phyloP scores from a whole-genome alignment of 1,139 yeast genomes.

The Suhomyces bokatorum region DNA sequence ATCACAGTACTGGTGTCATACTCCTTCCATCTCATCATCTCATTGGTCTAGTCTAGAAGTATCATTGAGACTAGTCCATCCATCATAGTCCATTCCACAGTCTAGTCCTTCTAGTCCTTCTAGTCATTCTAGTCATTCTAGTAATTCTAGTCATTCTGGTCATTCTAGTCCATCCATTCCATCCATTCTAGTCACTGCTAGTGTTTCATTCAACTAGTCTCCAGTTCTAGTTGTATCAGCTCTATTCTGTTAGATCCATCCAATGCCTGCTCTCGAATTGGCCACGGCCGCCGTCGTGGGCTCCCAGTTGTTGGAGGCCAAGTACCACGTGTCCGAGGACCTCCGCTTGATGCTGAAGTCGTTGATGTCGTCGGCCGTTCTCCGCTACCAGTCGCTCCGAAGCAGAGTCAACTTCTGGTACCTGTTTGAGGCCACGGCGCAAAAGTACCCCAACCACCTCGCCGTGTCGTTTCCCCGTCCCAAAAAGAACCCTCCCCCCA shows the following conservation, averaged over 20 bases:
- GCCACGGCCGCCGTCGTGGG: slow-evolving; percentile 49
- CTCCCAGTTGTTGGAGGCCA: slow-evolving; percentile 50
- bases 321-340: slow-evolving; percentile 57
- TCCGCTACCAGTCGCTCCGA: slow-evolving; percentile 40
- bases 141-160: too few relatives aligned
- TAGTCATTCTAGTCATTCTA: too few relatives aligned
- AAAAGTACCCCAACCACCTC: slow-evolving; percentile 48
- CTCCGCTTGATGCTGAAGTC: slow-evolving; percentile 47
- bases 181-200: neutral
- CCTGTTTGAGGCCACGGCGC: slow-evolving; percentile 54
- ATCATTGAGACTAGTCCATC: too few relatives aligned
- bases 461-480: slow-evolving; percentile 72
- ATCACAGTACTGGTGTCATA: too few relatives aligned
- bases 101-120: too few relatives aligned
- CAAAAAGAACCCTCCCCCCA: slow-evolving; percentile 31
- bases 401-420: slow-evolving; percentile 69
- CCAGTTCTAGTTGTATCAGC: too few relatives aligned
- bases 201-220: too few relatives aligned
- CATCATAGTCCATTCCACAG: too few relatives aligned
- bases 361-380: slow-evolving; percentile 41
- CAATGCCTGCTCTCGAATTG: slow-evolving; percentile 43
- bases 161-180: neutral
- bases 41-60: too few relatives aligned
- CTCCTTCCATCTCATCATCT: too few relatives aligned
- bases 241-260: too few relatives aligned